Evolutionary conservation across 768 basidiomycete genomes (phyloP), one percentile per base, ranked within the genome.

Genomic region (Amanita rubescens): DNA sequence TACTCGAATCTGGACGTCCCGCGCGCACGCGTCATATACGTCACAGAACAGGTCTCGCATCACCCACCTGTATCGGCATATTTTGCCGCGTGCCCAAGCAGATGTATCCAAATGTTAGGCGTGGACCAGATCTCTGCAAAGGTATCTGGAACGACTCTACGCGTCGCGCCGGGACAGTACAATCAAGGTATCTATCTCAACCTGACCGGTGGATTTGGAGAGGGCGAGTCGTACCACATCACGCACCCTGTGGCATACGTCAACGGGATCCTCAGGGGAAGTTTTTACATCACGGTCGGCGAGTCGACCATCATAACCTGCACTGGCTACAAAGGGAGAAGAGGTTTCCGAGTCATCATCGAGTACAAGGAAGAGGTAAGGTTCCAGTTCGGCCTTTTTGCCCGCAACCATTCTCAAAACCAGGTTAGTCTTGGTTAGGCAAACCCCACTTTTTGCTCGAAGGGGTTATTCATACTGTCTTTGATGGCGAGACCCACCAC

Each of bases 281-380:
- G 81, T 62, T 94, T 94, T 68, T 99, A 97, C 62, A 81, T 92
- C 43, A 96, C 93, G 0, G 80, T 96, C 42, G 71, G 78, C 38
- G 91, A 93, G 53, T 80, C 83, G 39, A 85, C 83, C 6, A 80
- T 88, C 49, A 81, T 95, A 60, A 93, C 90, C 30, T 93, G 90
- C 66, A 75, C 75, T 17, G 87, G 89, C 5, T 35, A 42, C 25
- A 46, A 53, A n/a, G 52, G 52, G 22, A 34, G 77, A 57, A 80
- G 78, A 63, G 44, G 52, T 1, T 82, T 89, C 60, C 77, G 94
- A 55, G 77, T 92, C 3, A 77, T 98, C 59, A 81, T 96, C 54
- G 91, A 94, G 62, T 98, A 95, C 72, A 94, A 93, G 70, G 96
- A 99, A 65, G 94, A 99, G 82, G 90, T 90, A 55, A 41, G 83